Base-by-base conservation (phyloP, 2,329 filamentous ascomycete genomes). In the Thielaviopsis punctulata region DNA sequence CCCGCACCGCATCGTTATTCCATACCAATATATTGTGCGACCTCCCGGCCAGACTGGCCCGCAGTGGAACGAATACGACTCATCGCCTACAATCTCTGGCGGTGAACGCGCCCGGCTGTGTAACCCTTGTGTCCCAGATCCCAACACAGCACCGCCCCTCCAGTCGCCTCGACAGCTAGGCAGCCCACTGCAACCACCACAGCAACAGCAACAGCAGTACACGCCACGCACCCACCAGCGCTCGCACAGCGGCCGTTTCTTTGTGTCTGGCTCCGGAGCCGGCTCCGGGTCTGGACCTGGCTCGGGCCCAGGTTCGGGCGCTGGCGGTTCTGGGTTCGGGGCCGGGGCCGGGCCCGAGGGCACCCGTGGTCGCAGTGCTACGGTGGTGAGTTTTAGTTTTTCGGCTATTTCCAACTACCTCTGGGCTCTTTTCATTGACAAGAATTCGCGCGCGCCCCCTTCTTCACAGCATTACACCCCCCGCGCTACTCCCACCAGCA, bases 1-100 rank as follows among this genome's bases (percentile, higher is more conserved):
- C 2, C 90, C 90, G 3, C 90, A 96, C 65, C 79, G 88, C 56
- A 96, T 96, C 62, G 94, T 86, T 3, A 95, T 96, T 57, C 90
- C 90, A 1, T 78, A 89, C 58, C 86, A 92, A 62, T 96, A 86
- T 64, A 95, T 96, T 58, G 88, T 95, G 23, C 82, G 83, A 47
- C 84, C 86, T 2, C 83, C 84, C 1, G 72, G 63, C 53, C 55
- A 55, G 30, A 45, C 33, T n/a, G 41, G 18, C 15, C 48, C 45
- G 7, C 49, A 30, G 6, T 53, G 48, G 49, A 46, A 41, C 23
- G 41, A 45, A 10, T 45, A 49, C 27, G 53, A 55, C 30, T 39
- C 23, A 9, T 55, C 50, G 27, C 53, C 49, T 13, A 43, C 39
- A 8, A 27, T 50, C 18, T 44, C 71, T 3, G 76, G 76, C 15